phyloP scores from a whole-genome alignment of 129 eudicot genomes.

The Mikania micrantha region DNA sequence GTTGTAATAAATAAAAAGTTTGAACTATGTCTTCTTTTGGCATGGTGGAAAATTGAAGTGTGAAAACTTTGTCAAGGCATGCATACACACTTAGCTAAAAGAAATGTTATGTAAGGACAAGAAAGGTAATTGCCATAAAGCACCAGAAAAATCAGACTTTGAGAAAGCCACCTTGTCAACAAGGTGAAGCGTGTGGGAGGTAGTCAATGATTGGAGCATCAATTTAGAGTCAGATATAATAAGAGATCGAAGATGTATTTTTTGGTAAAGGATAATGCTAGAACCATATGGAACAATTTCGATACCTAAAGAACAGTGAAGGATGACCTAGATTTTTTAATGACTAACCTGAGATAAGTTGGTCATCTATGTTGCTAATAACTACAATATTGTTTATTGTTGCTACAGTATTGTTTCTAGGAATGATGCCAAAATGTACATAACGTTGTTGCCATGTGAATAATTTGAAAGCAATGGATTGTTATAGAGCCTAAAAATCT shows the following conservation, averaged over 20 bases:
- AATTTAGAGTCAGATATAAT: neutral
- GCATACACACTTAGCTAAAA: neutral
- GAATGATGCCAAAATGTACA: neutral
- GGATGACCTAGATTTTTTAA: neutral
- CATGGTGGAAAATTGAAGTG: neutral
- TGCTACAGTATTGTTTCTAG: neutral
- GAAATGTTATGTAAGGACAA: neutral
- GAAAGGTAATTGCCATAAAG: neutral
- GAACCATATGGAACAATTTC: neutral
- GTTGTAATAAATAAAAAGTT: too few species aligned
- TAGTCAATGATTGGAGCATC: neutral
- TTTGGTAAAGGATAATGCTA: neutral
- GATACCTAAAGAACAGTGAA: neutral
- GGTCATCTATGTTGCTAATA: neutral
- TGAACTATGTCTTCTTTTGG: too few species aligned
- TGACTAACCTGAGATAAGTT: neutral
- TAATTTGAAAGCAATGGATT: neutral
- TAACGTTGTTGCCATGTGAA: neutral
- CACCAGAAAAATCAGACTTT: neutral
- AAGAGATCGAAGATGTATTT: neutral
- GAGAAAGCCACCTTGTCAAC: neutral
- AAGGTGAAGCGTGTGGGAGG: neutral
- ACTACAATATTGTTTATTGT: too few species aligned
- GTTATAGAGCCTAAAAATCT: neutral
- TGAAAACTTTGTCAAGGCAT: neutral